These are phyloP conservation scores for Crithidia fasciculata DNA, from an alignment of 208 protist species.

Conservation along the genomic window DNA sequence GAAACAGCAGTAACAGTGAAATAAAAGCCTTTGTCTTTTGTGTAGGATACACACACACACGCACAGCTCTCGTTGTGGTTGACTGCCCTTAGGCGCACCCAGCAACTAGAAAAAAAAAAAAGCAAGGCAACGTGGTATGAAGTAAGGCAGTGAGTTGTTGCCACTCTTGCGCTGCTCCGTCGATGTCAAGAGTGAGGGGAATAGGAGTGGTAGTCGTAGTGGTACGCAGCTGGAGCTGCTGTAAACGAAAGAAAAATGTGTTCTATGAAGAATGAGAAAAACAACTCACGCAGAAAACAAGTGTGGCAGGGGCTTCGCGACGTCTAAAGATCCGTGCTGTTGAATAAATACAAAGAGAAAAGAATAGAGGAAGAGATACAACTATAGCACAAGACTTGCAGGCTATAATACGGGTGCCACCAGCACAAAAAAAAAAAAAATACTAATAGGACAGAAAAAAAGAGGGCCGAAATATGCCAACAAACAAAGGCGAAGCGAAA, in stretches of 20 bases:
- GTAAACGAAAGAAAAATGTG: neutral
- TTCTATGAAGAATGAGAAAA: neutral
- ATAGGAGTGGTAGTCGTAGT: too few relatives aligned
- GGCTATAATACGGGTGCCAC: too few relatives aligned
- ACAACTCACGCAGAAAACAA: too few relatives aligned
- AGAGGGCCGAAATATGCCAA: neutral
- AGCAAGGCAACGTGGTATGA: neutral
- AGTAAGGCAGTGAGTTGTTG: neutral
- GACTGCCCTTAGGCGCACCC: neutral
- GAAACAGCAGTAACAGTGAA: too few relatives aligned
- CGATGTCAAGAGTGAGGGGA: too few relatives aligned
- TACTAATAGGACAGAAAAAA: neutral
- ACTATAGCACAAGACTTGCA: too few relatives aligned
- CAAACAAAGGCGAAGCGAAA: slow-evolving; percentile 28
- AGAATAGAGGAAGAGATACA: neutral
- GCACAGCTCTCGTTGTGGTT: too few relatives aligned
- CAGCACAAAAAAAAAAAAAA: neutral
- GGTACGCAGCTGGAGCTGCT: neutral
- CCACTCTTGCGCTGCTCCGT: too few relatives aligned
- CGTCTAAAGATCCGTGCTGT: too few relatives aligned
- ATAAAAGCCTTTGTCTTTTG: too few relatives aligned
- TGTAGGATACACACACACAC: too few relatives aligned
- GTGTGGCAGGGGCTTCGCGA: too few relatives aligned
- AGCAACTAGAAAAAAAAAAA: neutral
- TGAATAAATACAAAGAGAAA: neutral